Evolutionary conservation across 352 stramenopile genomes (phyloP), one percentile per base, ranked within the genome.

Genomic region (Thalassiosira hispida): DNA sequence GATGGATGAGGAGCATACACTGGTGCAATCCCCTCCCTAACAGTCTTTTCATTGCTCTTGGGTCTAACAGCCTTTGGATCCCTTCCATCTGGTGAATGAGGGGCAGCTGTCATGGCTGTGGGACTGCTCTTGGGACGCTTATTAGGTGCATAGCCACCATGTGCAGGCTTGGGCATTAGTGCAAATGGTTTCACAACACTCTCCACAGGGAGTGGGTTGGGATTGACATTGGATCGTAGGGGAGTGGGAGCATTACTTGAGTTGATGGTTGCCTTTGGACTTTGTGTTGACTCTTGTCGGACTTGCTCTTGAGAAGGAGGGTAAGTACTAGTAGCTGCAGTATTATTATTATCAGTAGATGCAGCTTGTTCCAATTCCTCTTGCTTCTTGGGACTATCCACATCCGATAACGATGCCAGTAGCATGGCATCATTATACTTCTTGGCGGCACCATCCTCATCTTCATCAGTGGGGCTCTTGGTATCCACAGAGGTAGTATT

Each of bases 391-490:
- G 62, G 72, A 56, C 68, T 77, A 12, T 69, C 65, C 5, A 74
- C 71, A 64, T 85, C 71, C 14, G 67, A 83, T 14, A 86, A 40
- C 7, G 49, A 72, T 0, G 79, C 79, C n/a, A 86, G 47, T n/a
- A 86, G 60, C 52, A 86, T 70, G 6, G 79, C 79, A 73, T 86
- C 79, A 31, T 56, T 53, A 51, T 83, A 79, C 11, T 44, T 61
- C 31, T 71, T 67, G 20, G 22, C 29, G 7, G 35, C 29, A 20
- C 23, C 35, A 22, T 61, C 55, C 14, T 52, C 22, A 0, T 46
- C 12, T 3, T 62, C 61, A 38, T 57, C n/a, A 7, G 67, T 23
- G 20, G 23, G 8, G 22, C 35, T 59, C 12, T 52, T 66, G 23
- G 27, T 42, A n/a, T 22, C 25, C 2, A 14, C 38, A n/a, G n/a